Conservation (phyloP, 1,139 yeast genomes). For the Yamadazyma oceani region DNA sequence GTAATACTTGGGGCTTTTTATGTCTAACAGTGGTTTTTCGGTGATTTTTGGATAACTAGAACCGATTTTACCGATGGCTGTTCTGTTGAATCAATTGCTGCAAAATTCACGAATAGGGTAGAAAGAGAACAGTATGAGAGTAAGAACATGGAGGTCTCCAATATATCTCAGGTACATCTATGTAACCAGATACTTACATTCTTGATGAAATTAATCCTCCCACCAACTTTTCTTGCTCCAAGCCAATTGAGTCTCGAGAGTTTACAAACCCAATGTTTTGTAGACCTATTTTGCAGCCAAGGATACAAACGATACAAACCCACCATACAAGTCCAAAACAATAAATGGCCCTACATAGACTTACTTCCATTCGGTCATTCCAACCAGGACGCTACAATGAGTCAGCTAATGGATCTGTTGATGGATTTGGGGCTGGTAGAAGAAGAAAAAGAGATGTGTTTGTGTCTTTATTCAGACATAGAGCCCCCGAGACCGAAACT, state of each 20-base stretch:
- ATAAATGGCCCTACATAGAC: neutral
- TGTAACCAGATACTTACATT: neutral
- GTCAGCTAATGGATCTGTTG: neutral
- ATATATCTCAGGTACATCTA: too few species aligned
- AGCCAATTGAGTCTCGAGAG: neutral
- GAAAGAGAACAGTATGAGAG: too few species aligned
- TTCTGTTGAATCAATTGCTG: too few species aligned
- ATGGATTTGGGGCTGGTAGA: too few species aligned
- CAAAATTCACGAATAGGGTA: neutral
- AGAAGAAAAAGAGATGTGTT: constrained; percentile 3
- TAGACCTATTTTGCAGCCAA: neutral
- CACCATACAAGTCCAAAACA: neutral
- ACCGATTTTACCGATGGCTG: too few species aligned
- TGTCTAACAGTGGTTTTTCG: constrained; percentile 3
- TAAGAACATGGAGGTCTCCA: too few species aligned
- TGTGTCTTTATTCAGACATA: neutral
- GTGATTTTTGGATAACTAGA: constrained; percentile 5
- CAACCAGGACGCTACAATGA: neutral
- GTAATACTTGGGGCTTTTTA: neutral
- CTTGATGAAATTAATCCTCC: neutral
- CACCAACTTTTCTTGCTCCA: neutral
- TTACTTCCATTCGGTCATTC: neutral
- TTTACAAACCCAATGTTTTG: neutral
- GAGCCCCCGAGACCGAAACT: neutral
- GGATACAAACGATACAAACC: neutral